Base-by-base conservation (phyloP, 1,284 basidiomycete species). In the Stygiomarasmius scandens region DNA sequence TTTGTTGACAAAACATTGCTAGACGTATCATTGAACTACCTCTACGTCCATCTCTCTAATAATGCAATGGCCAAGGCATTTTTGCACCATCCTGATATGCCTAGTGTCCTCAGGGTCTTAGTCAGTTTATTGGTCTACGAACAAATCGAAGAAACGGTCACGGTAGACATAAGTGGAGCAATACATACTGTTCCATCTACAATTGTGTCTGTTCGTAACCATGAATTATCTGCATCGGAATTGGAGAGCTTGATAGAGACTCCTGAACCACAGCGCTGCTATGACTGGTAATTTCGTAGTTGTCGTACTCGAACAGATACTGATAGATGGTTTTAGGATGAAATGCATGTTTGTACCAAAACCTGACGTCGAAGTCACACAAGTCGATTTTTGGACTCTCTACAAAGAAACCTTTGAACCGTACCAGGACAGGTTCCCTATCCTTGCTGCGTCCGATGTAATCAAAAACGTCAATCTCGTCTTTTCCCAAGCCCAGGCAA, bases 361-460 rank as follows among this genome's bases (percentile, higher is more conserved):
- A 58, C 69, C 84, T 1, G 83, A 87, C 2, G 84, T 86, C 8
- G 92, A 94, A 66, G 76, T 95, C 48, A 93, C 93, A 0, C 93
- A 96, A 72, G 92, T 95, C 54, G 90, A 92, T 61, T 91, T 96
- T 62, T 96, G 93, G 93, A 91, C 84, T 57, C 77, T 93, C 12
- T 96, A 96, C 74, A 89, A 90, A 65, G 88, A 91, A 58, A 79
- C 76, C 0, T 91, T 90, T 65, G 73, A 77, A 11, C 82, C 81
- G 0, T 80, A 77, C 62, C 70, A 77, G 56, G 83, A 86, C 8
- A 77, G 78, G 46, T 75, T 81, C 57, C 80, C 81, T 8, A 75
- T 90, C 52, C 83, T 92, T 19, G 84, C 85, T 1, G 93, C 93
- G 0, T 89, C 91, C 2, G 93, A 95, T 47, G 89, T 95, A 47